Evolutionary conservation across 2,329 filamentous ascomycete genomes (phyloP), one percentile per base, ranked within the genome.

Genomic region (Colletotrichum sp.): DNA sequence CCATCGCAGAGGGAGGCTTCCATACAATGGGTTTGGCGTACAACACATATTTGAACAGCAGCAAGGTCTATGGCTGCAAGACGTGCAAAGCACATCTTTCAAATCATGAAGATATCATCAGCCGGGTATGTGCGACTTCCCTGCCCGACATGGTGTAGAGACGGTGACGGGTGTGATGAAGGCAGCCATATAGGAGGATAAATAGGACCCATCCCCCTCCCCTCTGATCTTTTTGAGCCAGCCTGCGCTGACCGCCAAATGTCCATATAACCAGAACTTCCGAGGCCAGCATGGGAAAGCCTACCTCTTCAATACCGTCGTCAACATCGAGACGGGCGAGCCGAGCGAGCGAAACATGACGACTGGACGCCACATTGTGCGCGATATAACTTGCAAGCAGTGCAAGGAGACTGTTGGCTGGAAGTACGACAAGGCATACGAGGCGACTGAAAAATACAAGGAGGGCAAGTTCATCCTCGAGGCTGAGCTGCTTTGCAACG

Each of bases 341-440:
- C 92, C 96, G n/a, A 93, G 91, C 83, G 97, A 99, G 87, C 95
- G 97, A 79, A 98, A 94, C 87, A 99, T 99, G 97, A 99, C 97
- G 16, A 99, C 97, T 1, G 97, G 97, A 69, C 92, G 95, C 71
- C 97, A 99, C 86, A 90, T 99, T 72, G 97, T 99, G 64, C 93
- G 97, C 75, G 97, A 99, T 84, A 98, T 99, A 81, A 89, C 89
- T 75, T 99, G 97, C 88, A 91, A 94, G 75, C 95, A 98, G 85
- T 99, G 97, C 90, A 94, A 94, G 83, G 94, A 96, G 85, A 94
- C 94, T 34, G 97, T 99, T 69, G 97, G 97, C 44, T 99, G 97
- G 97, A 99, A 98, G 85, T 99, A 99, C 84, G 97, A 99, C 86
- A 98, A 98, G 88, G 97, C 97, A 2, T 99, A 95, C 84, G 97